These are phyloP conservation scores for Metarhizium humberi DNA, from an alignment of 2,329 filamentous ascomycete species.

Conservation along the genomic window DNA sequence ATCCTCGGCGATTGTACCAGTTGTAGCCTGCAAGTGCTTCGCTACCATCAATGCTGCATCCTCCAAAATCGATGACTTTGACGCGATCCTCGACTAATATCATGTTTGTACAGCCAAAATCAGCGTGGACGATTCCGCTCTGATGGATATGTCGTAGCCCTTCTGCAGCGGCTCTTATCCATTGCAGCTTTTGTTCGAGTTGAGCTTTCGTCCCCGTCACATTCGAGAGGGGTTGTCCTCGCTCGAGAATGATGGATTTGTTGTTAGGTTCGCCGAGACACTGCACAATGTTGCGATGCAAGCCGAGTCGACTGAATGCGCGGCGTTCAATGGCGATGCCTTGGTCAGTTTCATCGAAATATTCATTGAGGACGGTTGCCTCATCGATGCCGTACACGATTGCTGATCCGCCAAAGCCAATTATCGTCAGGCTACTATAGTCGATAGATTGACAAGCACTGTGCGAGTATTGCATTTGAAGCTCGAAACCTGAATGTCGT, in stretches of 20 bases:
- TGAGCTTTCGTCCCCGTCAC: not conserved
- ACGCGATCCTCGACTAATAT: conserved; percentile 1
- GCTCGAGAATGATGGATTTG: conserved; percentile 4
- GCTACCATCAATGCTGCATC: conserved; percentile 4
- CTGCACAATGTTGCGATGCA: conserved; percentile 4
- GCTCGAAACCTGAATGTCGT: not conserved
- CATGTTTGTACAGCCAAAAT: conserved; percentile 7
- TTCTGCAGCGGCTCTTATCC: conserved; percentile 1
- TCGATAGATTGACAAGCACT: not conserved
- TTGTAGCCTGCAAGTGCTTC: conserved; percentile 5
- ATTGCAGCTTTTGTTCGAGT: conserved; percentile 3
- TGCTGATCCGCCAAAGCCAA: conserved; percentile 3
- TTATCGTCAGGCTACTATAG: conserved; percentile 1
- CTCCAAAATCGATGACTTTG: conserved; percentile 6
- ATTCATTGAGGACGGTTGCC: conserved; percentile 4
- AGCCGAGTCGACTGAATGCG: conserved; percentile 4
- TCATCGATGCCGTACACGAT: conserved; percentile 5
- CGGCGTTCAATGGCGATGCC: conserved; percentile 2
- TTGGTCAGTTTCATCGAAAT: conserved; percentile 4
- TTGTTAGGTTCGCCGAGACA: conserved; percentile 1
- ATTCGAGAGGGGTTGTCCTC: conserved; percentile 1
- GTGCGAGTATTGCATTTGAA: not conserved
- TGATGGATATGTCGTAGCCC: conserved; percentile 3
- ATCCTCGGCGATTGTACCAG: conserved; percentile 3
- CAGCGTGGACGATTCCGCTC: conserved; percentile 5